These are phyloP conservation scores for Chytriomyces sp. DNA, from an alignment of 192 early-diverging fungal genomes.

Conservation along the genomic window DNA sequence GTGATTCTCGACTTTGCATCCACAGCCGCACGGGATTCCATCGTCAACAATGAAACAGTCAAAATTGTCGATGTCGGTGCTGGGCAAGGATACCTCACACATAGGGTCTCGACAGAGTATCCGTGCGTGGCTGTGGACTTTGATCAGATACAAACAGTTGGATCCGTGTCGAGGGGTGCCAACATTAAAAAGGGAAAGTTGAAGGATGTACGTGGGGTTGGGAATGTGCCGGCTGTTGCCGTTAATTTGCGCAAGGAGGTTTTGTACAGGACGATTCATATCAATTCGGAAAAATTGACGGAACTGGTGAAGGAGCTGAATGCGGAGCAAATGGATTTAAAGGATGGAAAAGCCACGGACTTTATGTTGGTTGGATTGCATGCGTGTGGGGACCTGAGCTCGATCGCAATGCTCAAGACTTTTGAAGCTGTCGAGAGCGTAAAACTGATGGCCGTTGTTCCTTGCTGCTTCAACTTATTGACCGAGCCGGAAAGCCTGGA, in stretches of 20 bases:
- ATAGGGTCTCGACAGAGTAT: constrained; percentile 27
- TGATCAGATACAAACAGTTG: constrained; percentile 37
- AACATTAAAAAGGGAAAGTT: constrained; percentile 20
- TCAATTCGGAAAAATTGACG: constrained; percentile 5
- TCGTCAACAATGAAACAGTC: not conserved
- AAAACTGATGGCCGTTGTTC: constrained; percentile 28
- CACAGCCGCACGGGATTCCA: not conserved
- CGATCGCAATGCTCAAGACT: constrained; percentile 23
- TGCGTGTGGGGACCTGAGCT: constrained; percentile 36
- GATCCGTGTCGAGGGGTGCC: constrained; percentile 20
- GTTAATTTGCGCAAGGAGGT: not conserved
- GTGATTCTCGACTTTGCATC: constrained; percentile 1
- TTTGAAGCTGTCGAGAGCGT: constrained; percentile 10
- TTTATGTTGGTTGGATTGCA: constrained; percentile 37
- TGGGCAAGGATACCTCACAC: constrained; percentile 47
- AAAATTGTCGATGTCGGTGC: constrained; percentile 43
- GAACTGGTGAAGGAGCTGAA: constrained; percentile 3
- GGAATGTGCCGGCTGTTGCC: not conserved
- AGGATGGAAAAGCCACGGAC: not conserved
- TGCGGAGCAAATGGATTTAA: not conserved
- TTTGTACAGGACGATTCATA: constrained; percentile 20
- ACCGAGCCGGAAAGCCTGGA: constrained; percentile 14
- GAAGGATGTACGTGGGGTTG: not conserved
- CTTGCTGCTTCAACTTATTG: constrained; percentile 38
- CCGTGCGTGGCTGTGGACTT: constrained; percentile 45